Base-by-base conservation (phyloP, 768 basidiomycete genomes). In the Kwoniella europaea region DNA sequence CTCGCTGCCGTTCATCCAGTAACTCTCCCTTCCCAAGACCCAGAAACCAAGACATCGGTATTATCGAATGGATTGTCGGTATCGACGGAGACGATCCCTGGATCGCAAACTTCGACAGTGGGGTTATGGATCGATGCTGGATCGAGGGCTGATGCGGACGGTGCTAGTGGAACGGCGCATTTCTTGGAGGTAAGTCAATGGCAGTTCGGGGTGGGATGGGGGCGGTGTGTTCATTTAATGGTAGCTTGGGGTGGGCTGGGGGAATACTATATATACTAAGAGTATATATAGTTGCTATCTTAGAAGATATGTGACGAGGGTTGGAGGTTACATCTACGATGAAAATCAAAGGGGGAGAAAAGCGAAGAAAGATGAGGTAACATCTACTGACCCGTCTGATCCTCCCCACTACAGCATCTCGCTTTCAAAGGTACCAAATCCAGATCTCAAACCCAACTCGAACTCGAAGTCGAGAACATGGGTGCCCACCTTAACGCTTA, bases 61-160 rank as follows among this genome's bases (percentile, higher is more conserved):
- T 91, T 99, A 65, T 87, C 92, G 15, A 98, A 97, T 86, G 97
- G 97, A 71, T 87, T 99, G 68, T 96, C 94, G 13, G 90, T 99
- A 75, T 95, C 95, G 60, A 96, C 94, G 1, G 94, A 96, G 85
- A 86, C 91, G 9, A 92, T 94, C 71, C 88, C 92, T 4, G 91
- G 92, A 83, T 91, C 93, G 4, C 92, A 95, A 85, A 98, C 97
- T 0, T 94, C 95, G 7, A 99, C 96, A n/a, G 94, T 98, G 44
- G 97, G 97, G 73, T 91, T 98, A 71, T 99, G 94, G 94, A 96
- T 99, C 79, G 96, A 98, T 83, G 96, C 97, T 69, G 97, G 97
- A 74, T 94, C 93, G 74, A 89, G 97, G 67, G 95, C 94, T 69
- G 97, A 99, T 88, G 96, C 92, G 58, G 91, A 93, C 86, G 89